Percentiles rank a stretch among this genome's conserved stretches.
phyloP scores from a whole-genome alignment of 352 stramenopile species.

The Aphanomyces astaci region DNA sequence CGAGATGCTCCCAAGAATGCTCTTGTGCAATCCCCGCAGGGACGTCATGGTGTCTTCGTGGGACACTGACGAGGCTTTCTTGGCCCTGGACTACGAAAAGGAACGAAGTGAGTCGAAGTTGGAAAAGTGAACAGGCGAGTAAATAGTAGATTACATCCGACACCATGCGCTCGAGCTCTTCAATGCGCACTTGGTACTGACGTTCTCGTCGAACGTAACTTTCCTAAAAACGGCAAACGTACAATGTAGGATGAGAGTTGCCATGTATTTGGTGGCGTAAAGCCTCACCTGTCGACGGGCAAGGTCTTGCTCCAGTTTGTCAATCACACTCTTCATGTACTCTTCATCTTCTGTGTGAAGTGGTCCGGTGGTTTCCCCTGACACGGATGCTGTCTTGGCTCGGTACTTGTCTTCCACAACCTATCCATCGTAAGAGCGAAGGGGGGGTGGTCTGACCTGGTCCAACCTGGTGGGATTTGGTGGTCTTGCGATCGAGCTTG shows the following conservation, averaged over 20 bases:
- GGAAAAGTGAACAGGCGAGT: background rate
- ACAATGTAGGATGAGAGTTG: too few relatives aligned
- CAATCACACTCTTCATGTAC: conserved; percentile 36
- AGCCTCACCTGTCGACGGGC: conserved; percentile 38
- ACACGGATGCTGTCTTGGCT: background rate
- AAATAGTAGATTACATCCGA: conserved; percentile 27
- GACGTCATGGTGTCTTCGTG: conserved; percentile 71
- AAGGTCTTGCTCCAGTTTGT: conserved; percentile 55
- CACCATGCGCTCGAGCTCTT: conserved; percentile 64
- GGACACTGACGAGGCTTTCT: conserved; percentile 58
- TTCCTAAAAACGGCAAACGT: too few relatives aligned
- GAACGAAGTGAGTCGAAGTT: background rate
- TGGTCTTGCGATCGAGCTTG: conserved; percentile 6
- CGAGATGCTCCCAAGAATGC: conserved; percentile 84
- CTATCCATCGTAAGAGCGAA: background rate
- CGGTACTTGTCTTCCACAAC: conserved; percentile 16
- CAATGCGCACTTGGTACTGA: conserved; percentile 81
- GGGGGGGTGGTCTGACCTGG: too few relatives aligned
- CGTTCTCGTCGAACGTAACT: conserved; percentile 82
- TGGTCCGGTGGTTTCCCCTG: background rate
- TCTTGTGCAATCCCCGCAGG: conserved; percentile 74
- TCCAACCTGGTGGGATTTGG: conserved; percentile 16
- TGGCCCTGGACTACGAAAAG: conserved; percentile 42
- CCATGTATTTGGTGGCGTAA: too few relatives aligned
- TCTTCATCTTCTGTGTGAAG: conserved; percentile 22